Evolutionary conservation across 345 rosid species (phyloP).

Genomic region (Bruguiera sexangula): DNA sequence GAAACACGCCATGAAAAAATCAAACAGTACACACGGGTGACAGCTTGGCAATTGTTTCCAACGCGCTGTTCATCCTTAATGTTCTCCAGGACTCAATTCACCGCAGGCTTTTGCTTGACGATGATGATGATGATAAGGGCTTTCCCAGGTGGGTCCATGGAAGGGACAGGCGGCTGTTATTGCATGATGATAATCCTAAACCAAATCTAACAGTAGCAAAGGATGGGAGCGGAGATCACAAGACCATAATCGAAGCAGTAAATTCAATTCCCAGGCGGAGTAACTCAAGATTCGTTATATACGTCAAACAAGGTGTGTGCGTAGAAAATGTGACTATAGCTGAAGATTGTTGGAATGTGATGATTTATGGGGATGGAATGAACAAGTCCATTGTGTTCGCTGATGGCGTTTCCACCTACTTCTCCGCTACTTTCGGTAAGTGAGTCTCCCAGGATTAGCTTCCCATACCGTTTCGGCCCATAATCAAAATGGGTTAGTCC

Average conservation of each 20-base stretch:
- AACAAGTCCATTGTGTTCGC: conserved; percentile 26
- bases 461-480: too few relatives aligned
- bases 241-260: conserved; percentile 32
- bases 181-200: conserved; percentile 8
- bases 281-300: conserved; percentile 20
- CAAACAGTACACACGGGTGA: conserved; percentile 32
- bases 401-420: conserved; percentile 30
- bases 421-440: conserved; percentile 36
- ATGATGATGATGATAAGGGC: neutral
- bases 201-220: conserved; percentile 29
- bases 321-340: conserved; percentile 32
- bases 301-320: conserved; percentile 37
- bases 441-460: neutral
- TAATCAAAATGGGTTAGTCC: too few relatives aligned
- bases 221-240: conserved; percentile 32
- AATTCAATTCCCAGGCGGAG: conserved; percentile 23
- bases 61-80: neutral
- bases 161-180: conserved; percentile 8
- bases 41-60: conserved; percentile 30
- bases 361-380: conserved; percentile 48
- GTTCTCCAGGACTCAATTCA: conserved; percentile 4
- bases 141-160: conserved; percentile 12
- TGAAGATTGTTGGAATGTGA: conserved; percentile 28
- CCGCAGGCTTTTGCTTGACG: conserved; percentile 12
- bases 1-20: conserved; percentile 23